Evolutionary conservation across 2,329 filamentous ascomycete genomes (phyloP), one percentile per base, ranked within the genome.

Genomic region (Cercospora brassicicola): DNA sequence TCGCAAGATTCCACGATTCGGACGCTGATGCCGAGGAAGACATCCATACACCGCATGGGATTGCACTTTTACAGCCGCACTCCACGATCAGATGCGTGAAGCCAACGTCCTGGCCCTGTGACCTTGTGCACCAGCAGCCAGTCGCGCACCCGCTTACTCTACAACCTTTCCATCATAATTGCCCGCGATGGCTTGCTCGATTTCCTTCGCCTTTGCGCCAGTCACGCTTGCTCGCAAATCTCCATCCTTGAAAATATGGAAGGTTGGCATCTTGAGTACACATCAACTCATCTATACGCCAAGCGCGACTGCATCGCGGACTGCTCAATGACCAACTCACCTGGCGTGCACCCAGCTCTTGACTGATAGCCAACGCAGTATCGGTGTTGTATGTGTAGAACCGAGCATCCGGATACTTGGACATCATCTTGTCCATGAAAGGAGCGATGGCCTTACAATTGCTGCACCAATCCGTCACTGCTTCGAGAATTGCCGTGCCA

Each of bases 371-470:
- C 39, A 69, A 33, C 59, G 73, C 75, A n/a, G 62, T 72, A 26
- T 78, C 76, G 48, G 73, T 74, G 56, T 77, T 72, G 69, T 77
- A 78, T 20, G 67, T 65, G 65, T 76, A 77, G 69, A 75, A 78
- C 11, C 71, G 65, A 2, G 72, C 74, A 11, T 76, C 75, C n/a
- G 76, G 76, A 51, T 75, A 77, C 66, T 77, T 75, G 59, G 70
- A 66, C 9, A 72, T 70, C 67, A 78, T 67, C 59, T 76, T 74
- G n/a, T 76, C 73, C 42, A 78, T 72, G 48, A 76, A 74, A 2
- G 76, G 76, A 9, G 70, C 70, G 23, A 78, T 77, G 42, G 76
- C 76, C 69, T 77, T 78, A 68, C 76, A 77, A 64, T 76, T 71
- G 26, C 67, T 65, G 65, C 75, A 76, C 74, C 74, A 76, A 23